Conservation (phyloP, 768 basidiomycete species). For the Serpula lacrymans region DNA sequence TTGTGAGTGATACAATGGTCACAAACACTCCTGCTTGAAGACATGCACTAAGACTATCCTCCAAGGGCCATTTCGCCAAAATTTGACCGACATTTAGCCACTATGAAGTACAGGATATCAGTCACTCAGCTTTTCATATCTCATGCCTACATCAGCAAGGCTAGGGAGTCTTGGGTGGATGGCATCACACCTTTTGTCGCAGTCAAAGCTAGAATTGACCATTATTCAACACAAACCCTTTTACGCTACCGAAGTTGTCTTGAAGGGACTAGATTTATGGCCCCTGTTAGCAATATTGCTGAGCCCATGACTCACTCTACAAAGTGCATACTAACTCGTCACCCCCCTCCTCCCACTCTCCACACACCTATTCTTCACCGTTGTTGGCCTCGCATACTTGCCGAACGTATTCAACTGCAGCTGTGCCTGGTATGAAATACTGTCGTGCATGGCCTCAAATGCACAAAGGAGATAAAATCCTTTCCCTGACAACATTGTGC, state of each 20-base stretch:
- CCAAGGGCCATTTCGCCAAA: conserved; percentile 69
- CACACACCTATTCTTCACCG: conserved; percentile 85
- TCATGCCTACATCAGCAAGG: conserved; percentile 82
- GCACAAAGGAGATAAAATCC: too few species aligned
- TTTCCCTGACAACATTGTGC: too few species aligned
- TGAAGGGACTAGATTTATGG: conserved; percentile 67
- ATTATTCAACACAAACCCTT: conserved; percentile 69
- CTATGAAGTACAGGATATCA: conserved; percentile 77
- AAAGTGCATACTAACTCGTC: conserved; percentile 85
- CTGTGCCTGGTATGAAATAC: conserved; percentile 83
- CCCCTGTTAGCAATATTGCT: conserved; percentile 66
- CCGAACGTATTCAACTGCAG: conserved; percentile 88
- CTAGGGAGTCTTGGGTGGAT: conserved; percentile 65
- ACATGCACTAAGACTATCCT: conserved; percentile 76
- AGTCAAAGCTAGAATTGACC: conserved; percentile 69
- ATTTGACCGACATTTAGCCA: conserved; percentile 76
- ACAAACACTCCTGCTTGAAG: conserved; percentile 66
- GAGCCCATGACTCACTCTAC: conserved; percentile 51
- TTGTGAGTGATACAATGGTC: conserved; percentile 66
- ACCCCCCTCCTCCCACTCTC: conserved; percentile 87
- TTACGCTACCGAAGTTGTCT: conserved; percentile 73
- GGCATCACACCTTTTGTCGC: conserved; percentile 75
- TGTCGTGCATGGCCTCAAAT: too few species aligned
- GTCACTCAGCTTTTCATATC: conserved; percentile 68
- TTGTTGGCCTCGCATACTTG: conserved; percentile 77